phyloP scores from a whole-genome alignment of 148 eudicot species.

The Camellia japonica region DNA sequence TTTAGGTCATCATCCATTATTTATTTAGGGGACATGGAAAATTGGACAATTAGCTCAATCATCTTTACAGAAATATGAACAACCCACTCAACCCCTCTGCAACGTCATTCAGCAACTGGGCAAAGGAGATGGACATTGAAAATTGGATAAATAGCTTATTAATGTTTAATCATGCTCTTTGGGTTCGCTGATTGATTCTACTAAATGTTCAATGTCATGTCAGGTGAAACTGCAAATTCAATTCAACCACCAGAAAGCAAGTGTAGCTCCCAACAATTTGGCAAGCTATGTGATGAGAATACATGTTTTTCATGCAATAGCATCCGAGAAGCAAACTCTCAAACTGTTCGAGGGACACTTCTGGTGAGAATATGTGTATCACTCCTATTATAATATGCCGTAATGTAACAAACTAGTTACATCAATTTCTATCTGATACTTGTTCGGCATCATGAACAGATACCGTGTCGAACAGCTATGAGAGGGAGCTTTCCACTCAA shows the following conservation, averaged over 20 bases:
- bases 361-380: slow-evolving; percentile 51
- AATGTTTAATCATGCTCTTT: slow-evolving; percentile 9
- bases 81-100: background rate
- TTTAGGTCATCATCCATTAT: background rate
- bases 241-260: slow-evolving; percentile 64
- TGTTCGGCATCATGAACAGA: slow-evolving; percentile 38
- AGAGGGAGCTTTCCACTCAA: slow-evolving; percentile 95
- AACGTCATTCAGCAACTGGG: background rate
- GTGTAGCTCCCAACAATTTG: slow-evolving; percentile 65
- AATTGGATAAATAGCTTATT: slow-evolving; percentile 10
- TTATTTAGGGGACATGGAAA: background rate
- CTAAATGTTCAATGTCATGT: slow-evolving; percentile 17
- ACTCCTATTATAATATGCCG: background rate
- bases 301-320: slow-evolving; percentile 89
- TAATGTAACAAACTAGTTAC: slow-evolving; percentile 1
- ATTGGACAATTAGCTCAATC: background rate
- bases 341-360: slow-evolving; percentile 86
- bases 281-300: slow-evolving; percentile 52
- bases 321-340: slow-evolving; percentile 69
- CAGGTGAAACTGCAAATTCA: slow-evolving; percentile 91
- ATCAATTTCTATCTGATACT: background rate
- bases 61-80: background rate
- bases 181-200: slow-evolving; percentile 10
- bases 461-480: slow-evolving; percentile 98
- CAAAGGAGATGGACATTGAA: background rate